phyloP scores from a whole-genome alignment of 139 green algal species.

The Coelastrella sp. region DNA sequence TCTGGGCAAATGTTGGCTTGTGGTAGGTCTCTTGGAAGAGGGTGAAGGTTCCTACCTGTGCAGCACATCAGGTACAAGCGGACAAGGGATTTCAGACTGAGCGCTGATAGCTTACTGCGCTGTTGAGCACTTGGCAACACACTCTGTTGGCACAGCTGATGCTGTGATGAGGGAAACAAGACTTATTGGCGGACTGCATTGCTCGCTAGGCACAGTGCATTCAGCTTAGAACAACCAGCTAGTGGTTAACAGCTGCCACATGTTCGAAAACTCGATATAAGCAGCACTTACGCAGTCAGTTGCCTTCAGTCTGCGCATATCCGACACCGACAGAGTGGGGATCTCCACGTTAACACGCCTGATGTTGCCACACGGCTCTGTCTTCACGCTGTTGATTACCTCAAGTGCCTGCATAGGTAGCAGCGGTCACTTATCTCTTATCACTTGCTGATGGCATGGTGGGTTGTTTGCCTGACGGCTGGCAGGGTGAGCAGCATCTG shows the following conservation, averaged over 20 bases:
- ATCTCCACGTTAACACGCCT: slow-evolving; percentile 84
- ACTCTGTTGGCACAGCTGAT: not conserved
- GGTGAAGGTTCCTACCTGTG: slow-evolving; percentile 77
- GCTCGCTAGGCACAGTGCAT: not conserved
- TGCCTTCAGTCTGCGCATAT: slow-evolving; percentile 80
- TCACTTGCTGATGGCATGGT: not conserved
- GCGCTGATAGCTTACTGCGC: not conserved
- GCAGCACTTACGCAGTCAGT: slow-evolving; percentile 68
- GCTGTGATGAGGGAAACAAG: too few species aligned
- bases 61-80: not conserved
- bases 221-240: not conserved
- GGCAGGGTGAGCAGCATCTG: too few species aligned
- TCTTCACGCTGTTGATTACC: slow-evolving; percentile 62
- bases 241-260: not conserved
- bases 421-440: not conserved
- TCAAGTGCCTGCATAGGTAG: slow-evolving; percentile 59
- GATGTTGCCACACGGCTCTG: slow-evolving; percentile 76
- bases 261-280: not conserved
- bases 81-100: not conserved
- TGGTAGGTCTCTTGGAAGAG: slow-evolving; percentile 83
- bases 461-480: too few species aligned
- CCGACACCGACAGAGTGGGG: slow-evolving; percentile 71
- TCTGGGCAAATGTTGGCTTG: slow-evolving; percentile 67
- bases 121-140: not conserved
- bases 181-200: not conserved